phyloP scores from a whole-genome alignment of 345 rosid species.

The Moricandia moricandioides region DNA sequence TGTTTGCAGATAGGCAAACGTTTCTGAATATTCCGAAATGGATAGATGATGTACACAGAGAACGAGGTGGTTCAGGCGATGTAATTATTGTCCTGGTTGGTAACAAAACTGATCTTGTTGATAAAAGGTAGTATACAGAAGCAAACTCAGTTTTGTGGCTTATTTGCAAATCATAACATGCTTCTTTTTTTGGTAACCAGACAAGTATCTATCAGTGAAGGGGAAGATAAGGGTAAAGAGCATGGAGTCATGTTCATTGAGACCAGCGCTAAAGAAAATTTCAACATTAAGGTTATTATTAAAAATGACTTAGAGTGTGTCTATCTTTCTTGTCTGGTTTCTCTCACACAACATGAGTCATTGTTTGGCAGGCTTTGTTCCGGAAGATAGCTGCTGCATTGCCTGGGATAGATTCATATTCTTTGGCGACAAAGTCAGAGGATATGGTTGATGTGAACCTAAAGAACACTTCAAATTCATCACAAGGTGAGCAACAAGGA shows the following conservation, averaged over 20 bases:
- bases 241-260: slow-evolving; percentile 85
- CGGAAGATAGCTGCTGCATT: slow-evolving; percentile 92
- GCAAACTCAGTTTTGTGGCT: background rate
- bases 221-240: slow-evolving; percentile 75
- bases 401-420: slow-evolving; percentile 90
- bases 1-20: slow-evolving; percentile 65
- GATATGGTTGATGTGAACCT: slow-evolving; percentile 98
- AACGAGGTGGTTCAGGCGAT: slow-evolving; percentile 70
- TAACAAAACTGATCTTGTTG: slow-evolving; percentile 91
- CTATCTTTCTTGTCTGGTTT: background rate
- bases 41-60: slow-evolving; percentile 88
- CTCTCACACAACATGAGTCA: background rate
- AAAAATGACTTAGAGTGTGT: background rate
- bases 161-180: background rate
- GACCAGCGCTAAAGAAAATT: slow-evolving; percentile 94
- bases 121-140: slow-evolving; percentile 48
- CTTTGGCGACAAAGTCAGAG: slow-evolving; percentile 68
- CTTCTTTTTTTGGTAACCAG: background rate
- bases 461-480: slow-evolving; percentile 64
- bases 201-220: slow-evolving; percentile 57
- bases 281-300: slow-evolving; percentile 67
- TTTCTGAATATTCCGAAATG: slow-evolving; percentile 81
- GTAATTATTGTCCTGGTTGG: slow-evolving; percentile 89
- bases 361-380: slow-evolving; percentile 67
- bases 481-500: slow-evolving; percentile 70